Evolutionary conservation across 495 filamentous ascomycete genomes (phyloP).

Genomic region (Aspergillus indologenus): DNA sequence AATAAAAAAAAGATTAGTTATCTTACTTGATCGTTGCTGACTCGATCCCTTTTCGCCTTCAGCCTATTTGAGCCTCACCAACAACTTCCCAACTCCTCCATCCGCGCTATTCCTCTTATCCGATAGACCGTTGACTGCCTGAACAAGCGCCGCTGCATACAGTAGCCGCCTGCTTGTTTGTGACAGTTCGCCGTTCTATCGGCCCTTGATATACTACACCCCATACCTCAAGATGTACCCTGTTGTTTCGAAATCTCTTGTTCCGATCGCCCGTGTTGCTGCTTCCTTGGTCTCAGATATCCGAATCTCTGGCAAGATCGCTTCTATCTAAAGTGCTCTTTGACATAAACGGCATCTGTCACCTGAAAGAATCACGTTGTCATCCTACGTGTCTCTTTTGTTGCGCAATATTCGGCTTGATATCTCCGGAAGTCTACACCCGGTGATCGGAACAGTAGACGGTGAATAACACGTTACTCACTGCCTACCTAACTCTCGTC

Average conservation of each 20-base stretch:
- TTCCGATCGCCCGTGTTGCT: slow-evolving; percentile 33
- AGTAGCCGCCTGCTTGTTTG: slow-evolving; percentile 25
- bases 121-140: slow-evolving; percentile 26
- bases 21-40: slow-evolving; percentile 19
- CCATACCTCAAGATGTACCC: slow-evolving; percentile 33
- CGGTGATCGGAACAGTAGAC: slow-evolving; percentile 28
- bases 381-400: slow-evolving; percentile 16
- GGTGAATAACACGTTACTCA: slow-evolving; percentile 9
- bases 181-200: slow-evolving; percentile 24
- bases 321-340: slow-evolving; percentile 21
- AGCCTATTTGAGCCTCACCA: slow-evolving; percentile 16
- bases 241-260: slow-evolving; percentile 25
- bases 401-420: slow-evolving; percentile 22
- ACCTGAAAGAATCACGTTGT: slow-evolving; percentile 17
- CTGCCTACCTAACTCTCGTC: slow-evolving; percentile 4
- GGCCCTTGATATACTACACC: slow-evolving; percentile 22
- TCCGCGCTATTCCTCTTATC: slow-evolving; percentile 8
- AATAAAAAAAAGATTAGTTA: background rate
- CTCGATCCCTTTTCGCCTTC: slow-evolving; percentile 19
- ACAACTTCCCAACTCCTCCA: slow-evolving; percentile 4
- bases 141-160: slow-evolving; percentile 18
- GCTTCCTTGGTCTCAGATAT: slow-evolving; percentile 28
- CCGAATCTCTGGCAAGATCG: slow-evolving; percentile 23
- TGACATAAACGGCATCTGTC: slow-evolving; percentile 12
- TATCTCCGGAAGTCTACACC: slow-evolving; percentile 24